Conservation (phyloP, 495 filamentous ascomycete species). For the Penicillium samsonianum region DNA sequence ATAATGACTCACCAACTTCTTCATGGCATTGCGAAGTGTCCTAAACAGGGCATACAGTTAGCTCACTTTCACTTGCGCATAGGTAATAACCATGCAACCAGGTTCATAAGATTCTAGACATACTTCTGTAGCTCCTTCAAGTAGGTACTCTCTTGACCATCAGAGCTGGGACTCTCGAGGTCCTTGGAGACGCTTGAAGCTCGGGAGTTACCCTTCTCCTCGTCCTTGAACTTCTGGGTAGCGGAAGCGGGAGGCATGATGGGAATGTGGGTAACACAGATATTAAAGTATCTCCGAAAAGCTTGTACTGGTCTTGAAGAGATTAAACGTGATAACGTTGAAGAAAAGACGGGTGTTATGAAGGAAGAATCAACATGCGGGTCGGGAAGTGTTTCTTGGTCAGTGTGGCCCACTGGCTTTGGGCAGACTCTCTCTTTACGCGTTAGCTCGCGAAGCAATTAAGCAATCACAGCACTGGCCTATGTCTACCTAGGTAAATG, state of each 20-base stretch:
- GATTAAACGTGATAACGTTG: slow-evolving; percentile 17
- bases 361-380: slow-evolving; percentile 35
- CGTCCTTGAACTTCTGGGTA: slow-evolving; percentile 48
- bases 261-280: slow-evolving; percentile 34
- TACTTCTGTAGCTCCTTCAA: slow-evolving; percentile 89
- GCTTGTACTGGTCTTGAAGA: slow-evolving; percentile 16
- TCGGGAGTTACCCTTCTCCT: slow-evolving; percentile 34
- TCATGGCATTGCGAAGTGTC: slow-evolving; percentile 79
- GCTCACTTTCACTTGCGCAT: slow-evolving; percentile 6
- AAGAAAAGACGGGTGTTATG: slow-evolving; percentile 15
- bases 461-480: neutral
- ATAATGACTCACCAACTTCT: slow-evolving; percentile 72
- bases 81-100: neutral
- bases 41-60: slow-evolving; percentile 44
- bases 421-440: neutral
- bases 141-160: slow-evolving; percentile 68
- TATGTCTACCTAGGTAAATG: neutral
- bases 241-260: slow-evolving; percentile 45
- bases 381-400: slow-evolving; percentile 41
- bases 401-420: slow-evolving; percentile 21
- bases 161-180: slow-evolving; percentile 45
- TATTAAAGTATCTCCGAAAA: slow-evolving; percentile 21
- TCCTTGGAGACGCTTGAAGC: slow-evolving; percentile 36
- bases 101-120: slow-evolving; percentile 10
- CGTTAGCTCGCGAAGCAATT: neutral